Evolutionary conservation across 768 basidiomycete species (phyloP).

Genomic region (Kwoniella bestiolae): DNA sequence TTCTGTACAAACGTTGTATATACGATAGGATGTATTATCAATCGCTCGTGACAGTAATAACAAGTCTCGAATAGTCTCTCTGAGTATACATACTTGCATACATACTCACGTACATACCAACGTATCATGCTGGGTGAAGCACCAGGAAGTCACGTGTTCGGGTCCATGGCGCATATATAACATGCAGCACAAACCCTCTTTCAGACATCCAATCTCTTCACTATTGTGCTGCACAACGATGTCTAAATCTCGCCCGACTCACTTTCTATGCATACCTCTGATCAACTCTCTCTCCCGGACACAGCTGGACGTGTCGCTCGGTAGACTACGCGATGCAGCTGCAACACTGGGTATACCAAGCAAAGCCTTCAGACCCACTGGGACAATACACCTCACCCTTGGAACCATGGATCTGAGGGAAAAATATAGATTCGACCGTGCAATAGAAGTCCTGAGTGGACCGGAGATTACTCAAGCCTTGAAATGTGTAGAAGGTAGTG

Average conservation of each 20-base stretch:
- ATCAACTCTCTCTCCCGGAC: background rate
- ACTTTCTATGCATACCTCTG: constrained; percentile 19
- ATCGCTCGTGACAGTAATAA: too few species aligned
- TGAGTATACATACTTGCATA: background rate
- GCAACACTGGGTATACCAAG: background rate
- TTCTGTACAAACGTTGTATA: background rate
- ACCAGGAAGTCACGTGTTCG: too few species aligned
- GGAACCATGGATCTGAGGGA: constrained; percentile 3
- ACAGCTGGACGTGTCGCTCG: background rate
- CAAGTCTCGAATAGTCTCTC: too few species aligned
- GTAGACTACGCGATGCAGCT: background rate
- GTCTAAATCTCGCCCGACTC: background rate
- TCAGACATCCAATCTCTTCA: background rate
- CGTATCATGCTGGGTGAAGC: too few species aligned
- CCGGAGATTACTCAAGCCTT: background rate
- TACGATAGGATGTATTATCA: background rate
- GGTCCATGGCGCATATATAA: too few species aligned
- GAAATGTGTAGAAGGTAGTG: background rate
- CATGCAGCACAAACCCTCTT: too few species aligned
- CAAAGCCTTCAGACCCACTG: constrained; percentile 7
- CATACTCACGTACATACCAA: background rate
- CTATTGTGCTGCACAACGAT: background rate
- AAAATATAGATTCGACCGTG: background rate
- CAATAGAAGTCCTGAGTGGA: background rate
- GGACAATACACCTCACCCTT: constrained; percentile 12